Base-by-base conservation (phyloP, 1,139 yeast species). In the Zygoascus sp. region DNA sequence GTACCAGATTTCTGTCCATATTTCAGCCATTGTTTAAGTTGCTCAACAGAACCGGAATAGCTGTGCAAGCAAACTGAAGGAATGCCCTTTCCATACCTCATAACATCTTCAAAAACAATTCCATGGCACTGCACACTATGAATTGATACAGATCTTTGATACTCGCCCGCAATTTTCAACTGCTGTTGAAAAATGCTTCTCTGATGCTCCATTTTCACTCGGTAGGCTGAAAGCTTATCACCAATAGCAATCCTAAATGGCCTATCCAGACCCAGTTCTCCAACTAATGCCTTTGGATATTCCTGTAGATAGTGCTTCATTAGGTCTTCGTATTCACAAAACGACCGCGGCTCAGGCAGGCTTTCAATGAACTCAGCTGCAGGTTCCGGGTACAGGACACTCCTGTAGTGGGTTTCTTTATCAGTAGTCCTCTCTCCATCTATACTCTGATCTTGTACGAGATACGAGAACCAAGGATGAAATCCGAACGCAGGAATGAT, bases 191-290 rank as follows among this genome's bases (percentile, higher is more conserved):
- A 73, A 0, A 92, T 62, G 0, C 48, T 52, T 16, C 63, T 50
- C 60, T 92, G 98, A 62, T 92, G 97, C 0, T 66, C 70, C 65
- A 86, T 65, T 1, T 60, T 59, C 0, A 86, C 90, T 49, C 71
- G 67, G 51, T 74, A 75, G 7, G 67, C 67, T 1, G 80, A 68
- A 39, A 81, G 59, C 40, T 57, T 56, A 28, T 46, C 42, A 28
- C 49, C 47, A 43, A 44, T 32, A 37, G 95, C 95, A 10, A 88
- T 65, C 32, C 88, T 66, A 58, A 87, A 87, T 17, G 79, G 61
- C 62, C 82, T 84, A 63, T 92, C 98, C 4, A 92, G 66, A 0
- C 98, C 98, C 16, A 89, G 74, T 58, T 92, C 98, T 0, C 98
- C 98, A n/a, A 89, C 72, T 15, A 70, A 50, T 9, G 64, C 58